Base-by-base conservation (phyloP, 495 filamentous ascomycete species). In the Durotheca rogersii region DNA sequence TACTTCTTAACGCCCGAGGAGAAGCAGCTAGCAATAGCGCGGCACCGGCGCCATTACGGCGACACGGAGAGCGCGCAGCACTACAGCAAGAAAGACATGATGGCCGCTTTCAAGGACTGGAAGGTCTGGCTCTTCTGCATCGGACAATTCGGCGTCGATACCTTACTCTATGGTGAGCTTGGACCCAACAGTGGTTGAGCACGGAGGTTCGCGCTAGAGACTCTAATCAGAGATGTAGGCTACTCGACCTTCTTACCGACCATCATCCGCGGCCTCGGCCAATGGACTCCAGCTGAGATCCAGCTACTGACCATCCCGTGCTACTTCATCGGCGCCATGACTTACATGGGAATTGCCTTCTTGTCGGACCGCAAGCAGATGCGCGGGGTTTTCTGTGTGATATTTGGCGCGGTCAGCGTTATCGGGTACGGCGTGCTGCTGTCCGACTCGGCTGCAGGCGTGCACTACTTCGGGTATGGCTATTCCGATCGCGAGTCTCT, bases 271-370 rank as follows among this genome's bases (percentile, higher is more conserved):
- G 81, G 75, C 7, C 77, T 89, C 44, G 83, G 83, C 1, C 59
- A 70, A 11, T 89, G 83, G 78, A 71, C 78, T 0, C 69, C 70
- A 0, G 76, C 84, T 0, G 67, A 86, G 46, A 74, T 86, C 12
- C 87, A 91, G 65, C 77, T 85, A 17, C 77, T 89, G n/a, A 90
- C 86, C 0, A 86, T 91, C 32, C 87, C 87, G 3, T 86, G 84
- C 62, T 91, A 89, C 56, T 77, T 76, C 31, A 62, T 88, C 7
- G 87, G 86, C 0, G 85, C 84, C 0, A 71, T 84, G 21, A 76
- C 74, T 0, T 90, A 87, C 51, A 75, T 90, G 59, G 50, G 71
- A 6, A 65, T 82, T 2, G 86, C 87, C 1, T 73, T 71, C 42
- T 47, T 85, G 15, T 84, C 80, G 15, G 87, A 89, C 62, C 67